Evolutionary conservation across 1,139 yeast species (phyloP).

Genomic region (Geotrichum australiense): DNA sequence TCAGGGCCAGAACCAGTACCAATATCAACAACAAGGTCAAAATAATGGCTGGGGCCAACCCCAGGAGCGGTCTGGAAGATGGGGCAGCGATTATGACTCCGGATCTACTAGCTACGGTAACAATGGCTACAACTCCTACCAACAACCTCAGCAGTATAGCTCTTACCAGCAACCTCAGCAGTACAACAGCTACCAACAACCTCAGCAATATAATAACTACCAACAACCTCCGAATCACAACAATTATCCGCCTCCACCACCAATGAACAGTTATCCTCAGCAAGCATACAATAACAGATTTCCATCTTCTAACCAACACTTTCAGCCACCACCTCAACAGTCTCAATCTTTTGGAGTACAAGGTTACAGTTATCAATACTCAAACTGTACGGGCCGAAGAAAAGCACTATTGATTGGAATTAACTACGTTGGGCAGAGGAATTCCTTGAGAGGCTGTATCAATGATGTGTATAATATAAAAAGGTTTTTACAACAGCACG

Average conservation of each 20-base stretch:
- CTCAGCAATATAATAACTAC: neutral
- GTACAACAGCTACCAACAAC: neutral
- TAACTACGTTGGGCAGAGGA: conserved; percentile 71
- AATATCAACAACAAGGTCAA: too few relatives aligned
- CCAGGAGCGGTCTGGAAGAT: too few relatives aligned
- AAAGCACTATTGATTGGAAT: conserved; percentile 85
- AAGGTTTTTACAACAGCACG: conserved; percentile 35
- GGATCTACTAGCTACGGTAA: too few relatives aligned
- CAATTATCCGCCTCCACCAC: conserved; percentile 1
- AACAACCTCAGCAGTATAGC: too few relatives aligned
- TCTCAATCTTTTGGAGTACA: conserved; percentile 36
- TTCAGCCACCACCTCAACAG: conserved; percentile 30
- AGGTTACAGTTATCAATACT: conserved; percentile 50
- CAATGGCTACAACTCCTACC: too few relatives aligned
- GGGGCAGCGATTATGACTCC: too few relatives aligned
- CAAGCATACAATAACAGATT: conserved; percentile 18
- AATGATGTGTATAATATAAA: conserved; percentile 43
- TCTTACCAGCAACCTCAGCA: neutral
- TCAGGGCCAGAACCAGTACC: too few relatives aligned
- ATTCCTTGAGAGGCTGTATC: conserved; percentile 76
- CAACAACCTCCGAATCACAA: neutral
- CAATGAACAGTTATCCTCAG: conserved; percentile 12
- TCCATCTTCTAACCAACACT: conserved; percentile 21
- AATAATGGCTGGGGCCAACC: too few relatives aligned
- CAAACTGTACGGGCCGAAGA: conserved; percentile 65